phyloP scores from a whole-genome alignment of 208 protist genomes.

The Trypanosoma cruzi region DNA sequence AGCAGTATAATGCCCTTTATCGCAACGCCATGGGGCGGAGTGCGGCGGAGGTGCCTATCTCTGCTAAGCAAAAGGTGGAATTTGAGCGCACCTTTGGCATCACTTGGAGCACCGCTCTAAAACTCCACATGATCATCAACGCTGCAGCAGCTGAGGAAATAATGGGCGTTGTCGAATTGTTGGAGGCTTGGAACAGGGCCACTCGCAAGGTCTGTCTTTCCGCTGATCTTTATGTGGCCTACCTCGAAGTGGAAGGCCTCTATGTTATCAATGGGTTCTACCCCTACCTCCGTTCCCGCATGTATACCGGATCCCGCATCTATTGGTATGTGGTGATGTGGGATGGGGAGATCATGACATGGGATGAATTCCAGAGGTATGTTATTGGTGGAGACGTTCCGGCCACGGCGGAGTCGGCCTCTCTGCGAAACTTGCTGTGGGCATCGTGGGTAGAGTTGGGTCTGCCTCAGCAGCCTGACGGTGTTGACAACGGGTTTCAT shows the following conservation, averaged over 20 bases:
- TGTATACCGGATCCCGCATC: slow-evolving; percentile 48
- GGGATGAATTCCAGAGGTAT: slow-evolving; percentile 48
- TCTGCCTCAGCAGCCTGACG: slow-evolving; percentile 55
- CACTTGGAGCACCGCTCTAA: slow-evolving; percentile 64
- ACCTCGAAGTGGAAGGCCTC: slow-evolving; percentile 61
- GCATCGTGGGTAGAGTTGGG: slow-evolving; percentile 63
- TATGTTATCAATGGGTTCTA: slow-evolving; percentile 89
- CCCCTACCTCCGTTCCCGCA: slow-evolving; percentile 53
- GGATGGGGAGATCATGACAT: slow-evolving; percentile 54
- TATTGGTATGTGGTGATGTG: slow-evolving; percentile 75
- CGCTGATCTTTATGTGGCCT: slow-evolving; percentile 63
- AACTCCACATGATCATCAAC: slow-evolving; percentile 72
- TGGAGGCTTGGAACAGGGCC: slow-evolving; percentile 48
- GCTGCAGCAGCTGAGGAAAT: slow-evolving; percentile 51
- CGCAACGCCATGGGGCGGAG: slow-evolving; percentile 63
- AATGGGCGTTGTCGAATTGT: slow-evolving; percentile 42
- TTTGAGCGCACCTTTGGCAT: slow-evolving; percentile 69
- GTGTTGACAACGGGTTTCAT: slow-evolving; percentile 79
- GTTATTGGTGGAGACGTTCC: slow-evolving; percentile 79
- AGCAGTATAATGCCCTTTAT: slow-evolving; percentile 54
- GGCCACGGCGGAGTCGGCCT: slow-evolving; percentile 28
- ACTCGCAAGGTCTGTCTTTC: slow-evolving; percentile 63
- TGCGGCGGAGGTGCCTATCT: slow-evolving; percentile 56
- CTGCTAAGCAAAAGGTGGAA: slow-evolving; percentile 33
- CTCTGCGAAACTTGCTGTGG: slow-evolving; percentile 56